Conservation (phyloP, 768 basidiomycete genomes). For the Lentinula sp. region DNA sequence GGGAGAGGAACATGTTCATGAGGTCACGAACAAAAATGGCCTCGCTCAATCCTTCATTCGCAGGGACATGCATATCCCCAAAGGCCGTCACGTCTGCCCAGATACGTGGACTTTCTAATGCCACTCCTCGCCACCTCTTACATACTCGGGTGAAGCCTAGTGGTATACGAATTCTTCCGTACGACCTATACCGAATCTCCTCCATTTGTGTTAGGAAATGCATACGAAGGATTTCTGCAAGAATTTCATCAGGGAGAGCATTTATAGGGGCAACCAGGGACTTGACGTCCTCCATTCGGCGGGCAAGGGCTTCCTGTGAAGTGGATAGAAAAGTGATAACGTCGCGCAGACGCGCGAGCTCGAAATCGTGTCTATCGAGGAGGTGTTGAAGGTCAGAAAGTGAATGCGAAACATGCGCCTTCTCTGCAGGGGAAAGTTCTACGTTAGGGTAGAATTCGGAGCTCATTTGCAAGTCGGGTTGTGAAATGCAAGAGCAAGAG, state of each 20-base stretch:
- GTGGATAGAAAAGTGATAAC: not conserved
- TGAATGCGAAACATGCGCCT: not conserved
- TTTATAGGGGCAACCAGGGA: not conserved
- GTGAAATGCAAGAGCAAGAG: not conserved
- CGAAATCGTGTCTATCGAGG: not conserved
- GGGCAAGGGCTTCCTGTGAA: not conserved
- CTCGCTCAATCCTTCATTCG: not conserved
- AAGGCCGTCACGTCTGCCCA: not conserved
- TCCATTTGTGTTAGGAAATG: slow-evolving; percentile 1
- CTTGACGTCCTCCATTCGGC: not conserved
- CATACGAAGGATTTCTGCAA: slow-evolving; percentile 1
- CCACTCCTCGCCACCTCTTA: not conserved
- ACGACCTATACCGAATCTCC: not conserved
- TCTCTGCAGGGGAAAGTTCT: not conserved
- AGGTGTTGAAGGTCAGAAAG: not conserved
- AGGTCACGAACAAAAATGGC: not conserved
- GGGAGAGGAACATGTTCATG: not conserved
- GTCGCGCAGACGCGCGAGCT: not conserved
- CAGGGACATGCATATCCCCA: not conserved
- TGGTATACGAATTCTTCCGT: not conserved
- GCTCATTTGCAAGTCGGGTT: not conserved
- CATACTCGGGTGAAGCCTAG: not conserved
- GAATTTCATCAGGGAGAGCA: not conserved
- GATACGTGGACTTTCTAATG: not conserved
- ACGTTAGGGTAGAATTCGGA: not conserved